Conservation (phyloP, 495 filamentous ascomycete genomes). For the Penicillium coffeae region DNA sequence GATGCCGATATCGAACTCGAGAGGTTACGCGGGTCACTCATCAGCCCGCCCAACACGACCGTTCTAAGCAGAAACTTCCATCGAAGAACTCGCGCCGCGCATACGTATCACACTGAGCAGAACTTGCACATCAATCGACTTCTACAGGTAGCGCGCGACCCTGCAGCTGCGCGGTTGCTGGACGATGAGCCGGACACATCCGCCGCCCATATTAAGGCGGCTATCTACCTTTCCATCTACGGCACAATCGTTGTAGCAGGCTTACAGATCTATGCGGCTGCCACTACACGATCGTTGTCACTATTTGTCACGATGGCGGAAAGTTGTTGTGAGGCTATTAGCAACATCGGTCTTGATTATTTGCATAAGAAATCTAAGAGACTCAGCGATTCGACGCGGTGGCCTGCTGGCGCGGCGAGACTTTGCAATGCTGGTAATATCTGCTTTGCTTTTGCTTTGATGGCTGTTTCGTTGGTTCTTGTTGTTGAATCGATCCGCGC, state of each 20-base stretch:
- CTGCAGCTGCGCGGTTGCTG: not conserved
- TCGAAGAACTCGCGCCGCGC: not conserved
- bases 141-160: not conserved
- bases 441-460: constrained; percentile 57
- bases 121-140: not conserved
- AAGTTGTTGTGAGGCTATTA: constrained; percentile 59
- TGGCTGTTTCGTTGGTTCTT: constrained; percentile 52
- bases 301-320: constrained; percentile 57
- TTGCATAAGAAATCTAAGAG: constrained; percentile 15
- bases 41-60: not conserved
- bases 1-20: not conserved
- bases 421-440: constrained; percentile 57
- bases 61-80: not conserved
- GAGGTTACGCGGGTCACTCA: not conserved
- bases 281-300: constrained; percentile 52
- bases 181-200: not conserved
- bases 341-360: constrained; percentile 52
- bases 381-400: constrained; percentile 47
- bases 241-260: constrained; percentile 37
- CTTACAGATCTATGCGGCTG: constrained; percentile 56
- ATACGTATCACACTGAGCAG: not conserved
- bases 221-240: not conserved
- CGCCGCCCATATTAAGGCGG: not conserved
- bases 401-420: constrained; percentile 52
- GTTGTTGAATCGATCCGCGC: constrained; percentile 48